Evolutionary conservation across 2,329 filamentous ascomycete species (phyloP).

Genomic region (Pseudogymnoascus sp.): DNA sequence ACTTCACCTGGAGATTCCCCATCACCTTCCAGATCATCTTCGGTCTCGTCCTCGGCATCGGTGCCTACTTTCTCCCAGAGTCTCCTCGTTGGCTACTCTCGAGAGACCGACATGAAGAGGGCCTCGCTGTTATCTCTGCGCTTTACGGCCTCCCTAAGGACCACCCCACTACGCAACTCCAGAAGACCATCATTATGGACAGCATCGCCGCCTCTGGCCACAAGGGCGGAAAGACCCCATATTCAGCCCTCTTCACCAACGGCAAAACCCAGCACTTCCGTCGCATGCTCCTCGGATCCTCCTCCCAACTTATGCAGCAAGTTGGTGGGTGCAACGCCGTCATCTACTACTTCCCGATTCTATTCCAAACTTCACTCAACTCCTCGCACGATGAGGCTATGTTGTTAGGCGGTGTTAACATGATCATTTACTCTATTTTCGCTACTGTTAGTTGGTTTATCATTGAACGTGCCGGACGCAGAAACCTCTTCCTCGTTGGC

Average conservation of each 20-base stretch:
- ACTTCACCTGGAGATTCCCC: slow-evolving; percentile 85
- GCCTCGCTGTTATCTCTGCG: slow-evolving; percentile 93
- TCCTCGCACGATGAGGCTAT: slow-evolving; percentile 41
- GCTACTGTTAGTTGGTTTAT: slow-evolving; percentile 44
- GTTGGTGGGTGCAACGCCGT: slow-evolving; percentile 37
- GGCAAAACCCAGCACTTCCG: slow-evolving; percentile 47
- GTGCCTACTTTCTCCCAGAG: slow-evolving; percentile 87
- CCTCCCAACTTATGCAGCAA: slow-evolving; percentile 46
- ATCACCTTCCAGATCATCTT: slow-evolving; percentile 87
- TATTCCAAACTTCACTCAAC: slow-evolving; percentile 41
- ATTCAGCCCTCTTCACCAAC: slow-evolving; percentile 39
- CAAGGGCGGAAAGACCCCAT: slow-evolving; percentile 24
- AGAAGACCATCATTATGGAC: slow-evolving; percentile 29
- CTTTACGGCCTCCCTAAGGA: slow-evolving; percentile 60
- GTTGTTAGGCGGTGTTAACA: slow-evolving; percentile 46
- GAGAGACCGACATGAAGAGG: slow-evolving; percentile 94
- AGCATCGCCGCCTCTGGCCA: slow-evolving; percentile 32
- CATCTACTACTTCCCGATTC: slow-evolving; percentile 41
- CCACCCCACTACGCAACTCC: slow-evolving; percentile 31
- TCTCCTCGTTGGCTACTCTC: slow-evolving; percentile 94
- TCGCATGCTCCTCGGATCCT: slow-evolving; percentile 42
- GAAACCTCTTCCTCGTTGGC: slow-evolving; percentile 64
- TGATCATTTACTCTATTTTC: slow-evolving; percentile 46
- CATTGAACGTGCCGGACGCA: slow-evolving; percentile 53
- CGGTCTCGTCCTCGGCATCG: slow-evolving; percentile 72